Evolutionary conservation across 23 red algal genomes (phyloP), one percentile per base, ranked within the genome.

Genomic region (Gracilaria caudata): DNA sequence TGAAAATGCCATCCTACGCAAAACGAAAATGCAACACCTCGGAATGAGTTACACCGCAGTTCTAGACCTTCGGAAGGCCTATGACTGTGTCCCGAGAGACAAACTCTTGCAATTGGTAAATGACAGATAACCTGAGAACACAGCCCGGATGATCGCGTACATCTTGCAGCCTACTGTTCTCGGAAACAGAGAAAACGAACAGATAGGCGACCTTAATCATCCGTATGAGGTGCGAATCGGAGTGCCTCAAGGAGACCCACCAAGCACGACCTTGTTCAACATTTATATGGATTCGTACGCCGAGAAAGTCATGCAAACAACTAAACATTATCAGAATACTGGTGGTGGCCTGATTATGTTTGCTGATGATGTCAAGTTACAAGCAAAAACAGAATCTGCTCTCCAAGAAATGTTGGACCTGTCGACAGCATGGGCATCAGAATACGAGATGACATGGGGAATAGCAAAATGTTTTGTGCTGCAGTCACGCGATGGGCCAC

Each of bases 331-430:
- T 35, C 28, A 19, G 4, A 68, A 30, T 17, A 14, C 8, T n/a
- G n/a, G n/a, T 19, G 28, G n/a, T 34, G 25, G 63, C 2, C 63
- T 68, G n/a, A 68, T 68, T 38, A 30, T 68, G 25, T 68, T 68
- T 63, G 78, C 78, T 7, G 53, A 82, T 29, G 78, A 82, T 64
- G 78, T 82, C 14, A 63, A 63, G 23, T 40, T 82, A 14, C 26
- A 35, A 36, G 51, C 54, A 16, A 57, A 14, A 32, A 61, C 78
- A 45, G 28, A 41, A n/a, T 7, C 59, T 3, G 46, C 11, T 20
- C 35, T 82, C 28, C 76, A 82, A 82, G 9, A 29, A 4, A 61
- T 82, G 38, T 40, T 82, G 7, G 53, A 82, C 35, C 2, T 58
- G 25, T 60, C 78, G 9, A 39, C 78, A 63, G 28, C 24, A 39